These are phyloP conservation scores for Hygrocybe coccinea DNA, from an alignment of 768 basidiomycete genomes.

Conservation along the genomic window DNA sequence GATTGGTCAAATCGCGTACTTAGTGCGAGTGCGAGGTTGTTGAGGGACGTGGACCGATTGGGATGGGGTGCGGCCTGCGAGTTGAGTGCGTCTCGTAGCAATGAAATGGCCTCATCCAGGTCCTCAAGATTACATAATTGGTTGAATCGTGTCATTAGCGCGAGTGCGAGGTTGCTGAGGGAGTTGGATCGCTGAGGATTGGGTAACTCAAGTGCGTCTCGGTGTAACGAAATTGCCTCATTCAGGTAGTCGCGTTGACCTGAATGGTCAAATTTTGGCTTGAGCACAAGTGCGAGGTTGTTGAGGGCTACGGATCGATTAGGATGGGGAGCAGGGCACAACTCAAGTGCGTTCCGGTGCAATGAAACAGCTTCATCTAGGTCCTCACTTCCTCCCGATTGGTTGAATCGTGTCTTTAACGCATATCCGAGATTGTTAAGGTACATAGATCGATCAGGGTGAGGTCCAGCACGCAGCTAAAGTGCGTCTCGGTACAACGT, in stretches of 20 bases:
- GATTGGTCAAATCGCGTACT: too few species aligned
- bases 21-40: too few species aligned
- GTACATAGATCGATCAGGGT: constrained; percentile 8
- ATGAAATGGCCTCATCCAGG: too few species aligned
- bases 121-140: too few species aligned
- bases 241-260: constrained; percentile 7
- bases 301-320: constrained; percentile 8
- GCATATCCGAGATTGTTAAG: constrained; percentile 17
- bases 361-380: constrained; percentile 19
- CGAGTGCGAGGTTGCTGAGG: too few species aligned
- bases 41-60: too few species aligned
- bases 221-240: not conserved
- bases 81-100: too few species aligned
- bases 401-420: constrained; percentile 4
- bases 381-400: not conserved
- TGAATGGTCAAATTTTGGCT: constrained; percentile 8
- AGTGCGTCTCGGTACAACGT: not conserved
- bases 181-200: too few species aligned
- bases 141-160: too few species aligned
- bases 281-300: too few species aligned
- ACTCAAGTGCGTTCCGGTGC: constrained; percentile 10
- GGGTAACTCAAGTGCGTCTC: too few species aligned
- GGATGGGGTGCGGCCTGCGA: too few species aligned
- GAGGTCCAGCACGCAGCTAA: not conserved
- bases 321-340: constrained; percentile 13